phyloP scores from a whole-genome alignment of 2,329 filamentous ascomycete genomes.

The Immersiporthe knoxdaviesiana region DNA sequence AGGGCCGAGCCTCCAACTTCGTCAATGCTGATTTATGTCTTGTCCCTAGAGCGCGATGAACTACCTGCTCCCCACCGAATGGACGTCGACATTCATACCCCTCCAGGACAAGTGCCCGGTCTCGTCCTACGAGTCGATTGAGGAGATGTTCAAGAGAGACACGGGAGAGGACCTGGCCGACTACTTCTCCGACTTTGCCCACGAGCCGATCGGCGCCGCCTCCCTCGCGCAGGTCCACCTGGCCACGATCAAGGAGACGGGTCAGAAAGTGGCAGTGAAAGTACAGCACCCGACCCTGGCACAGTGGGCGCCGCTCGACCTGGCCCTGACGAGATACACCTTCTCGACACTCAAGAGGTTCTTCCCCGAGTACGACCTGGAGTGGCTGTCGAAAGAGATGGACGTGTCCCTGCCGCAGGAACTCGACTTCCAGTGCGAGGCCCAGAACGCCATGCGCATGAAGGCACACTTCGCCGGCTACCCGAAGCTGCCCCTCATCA shows the following conservation, averaged over 20 bases:
- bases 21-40: conserved; percentile 31
- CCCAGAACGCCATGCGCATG: conserved; percentile 78
- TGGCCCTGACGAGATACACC: conserved; percentile 83
- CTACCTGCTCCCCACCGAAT: conserved; percentile 87
- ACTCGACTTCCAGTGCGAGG: conserved; percentile 86
- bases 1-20: background rate
- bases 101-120: conserved; percentile 95
- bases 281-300: conserved; percentile 90
- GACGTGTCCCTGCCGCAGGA: conserved; percentile 88
- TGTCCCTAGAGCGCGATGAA: conserved; percentile 81
- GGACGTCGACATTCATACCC: conserved; percentile 94
- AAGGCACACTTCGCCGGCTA: conserved; percentile 79
- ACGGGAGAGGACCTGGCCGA: conserved; percentile 79
- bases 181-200: conserved; percentile 83
- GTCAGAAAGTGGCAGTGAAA: conserved; percentile 91
- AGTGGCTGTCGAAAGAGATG: conserved; percentile 95
- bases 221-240: conserved; percentile 94
- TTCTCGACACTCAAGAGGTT: conserved; percentile 89
- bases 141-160: conserved; percentile 82
- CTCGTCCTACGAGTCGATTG: conserved; percentile 83
- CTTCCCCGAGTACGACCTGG: conserved; percentile 96
- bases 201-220: conserved; percentile 83
- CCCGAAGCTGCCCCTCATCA: conserved; percentile 77
- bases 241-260: conserved; percentile 81
- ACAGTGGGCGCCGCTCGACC: conserved; percentile 87